Conservation (phyloP, 345 rosid genomes). For the Alliaria petiolata region DNA sequence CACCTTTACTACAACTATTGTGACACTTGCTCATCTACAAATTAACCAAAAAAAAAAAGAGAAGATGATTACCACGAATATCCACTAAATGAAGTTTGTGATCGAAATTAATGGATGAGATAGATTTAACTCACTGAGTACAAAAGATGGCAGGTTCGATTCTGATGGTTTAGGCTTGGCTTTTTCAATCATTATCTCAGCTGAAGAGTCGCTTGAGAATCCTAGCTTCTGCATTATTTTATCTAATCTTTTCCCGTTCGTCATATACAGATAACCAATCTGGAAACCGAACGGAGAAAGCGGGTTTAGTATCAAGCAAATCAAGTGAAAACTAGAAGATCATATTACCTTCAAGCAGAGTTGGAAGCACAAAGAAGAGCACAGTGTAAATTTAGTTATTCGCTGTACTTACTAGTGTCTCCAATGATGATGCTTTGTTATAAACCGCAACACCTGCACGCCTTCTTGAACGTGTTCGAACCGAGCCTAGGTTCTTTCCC, state of each 20-base stretch:
- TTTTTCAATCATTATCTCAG: slow-evolving; percentile 40
- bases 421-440: slow-evolving; percentile 72
- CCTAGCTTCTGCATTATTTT: slow-evolving; percentile 75
- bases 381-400: background rate
- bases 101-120: background rate
- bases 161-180: slow-evolving; percentile 34
- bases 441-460: slow-evolving; percentile 66
- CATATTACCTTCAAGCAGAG: background rate
- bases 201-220: slow-evolving; percentile 55
- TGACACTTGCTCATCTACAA: slow-evolving; percentile 23
- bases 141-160: slow-evolving; percentile 4
- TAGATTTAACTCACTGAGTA: slow-evolving; percentile 18
- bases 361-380: background rate
- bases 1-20: slow-evolving; percentile 2
- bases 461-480: slow-evolving; percentile 53
- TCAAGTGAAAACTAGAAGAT: background rate
- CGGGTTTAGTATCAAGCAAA: background rate
- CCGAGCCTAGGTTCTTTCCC: slow-evolving; percentile 61
- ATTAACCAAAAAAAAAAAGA: background rate
- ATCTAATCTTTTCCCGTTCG: slow-evolving; percentile 63
- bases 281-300: slow-evolving; percentile 10
- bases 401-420: slow-evolving; percentile 46
- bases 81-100: background rate
- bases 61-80: background rate
- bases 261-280: slow-evolving; percentile 84